These are phyloP conservation scores for Leucocoprinus birnbaumii DNA, from an alignment of 768 basidiomycete species.

Conservation along the genomic window DNA sequence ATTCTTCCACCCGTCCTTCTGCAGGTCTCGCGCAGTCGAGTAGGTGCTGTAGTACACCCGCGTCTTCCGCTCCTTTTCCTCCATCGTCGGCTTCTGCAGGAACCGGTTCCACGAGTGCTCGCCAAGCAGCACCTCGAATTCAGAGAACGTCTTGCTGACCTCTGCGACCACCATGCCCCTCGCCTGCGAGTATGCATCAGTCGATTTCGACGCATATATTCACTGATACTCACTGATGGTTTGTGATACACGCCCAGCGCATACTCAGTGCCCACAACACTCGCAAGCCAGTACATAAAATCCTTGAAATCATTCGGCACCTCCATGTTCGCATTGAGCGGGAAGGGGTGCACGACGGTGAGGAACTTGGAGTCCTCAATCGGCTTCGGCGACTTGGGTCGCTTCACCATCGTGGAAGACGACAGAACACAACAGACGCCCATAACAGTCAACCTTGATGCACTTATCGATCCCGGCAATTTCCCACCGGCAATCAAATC, in stretches of 20 bases:
- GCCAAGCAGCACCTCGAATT: slow-evolving; percentile 39
- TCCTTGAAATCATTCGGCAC: slow-evolving; percentile 32
- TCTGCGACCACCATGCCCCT: slow-evolving; percentile 49
- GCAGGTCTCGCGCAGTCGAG: slow-evolving; percentile 35
- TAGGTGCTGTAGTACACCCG: slow-evolving; percentile 44
- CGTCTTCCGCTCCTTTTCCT: slow-evolving; percentile 34
- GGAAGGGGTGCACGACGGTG: slow-evolving; percentile 47
- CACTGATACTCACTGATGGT: slow-evolving; percentile 34
- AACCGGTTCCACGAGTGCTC: slow-evolving; percentile 50
- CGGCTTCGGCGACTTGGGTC: slow-evolving; percentile 34
- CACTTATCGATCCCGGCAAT: too few species aligned
- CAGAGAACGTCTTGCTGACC: slow-evolving; percentile 33
- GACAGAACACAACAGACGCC: too few species aligned
- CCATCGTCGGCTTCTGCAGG: slow-evolving; percentile 32
- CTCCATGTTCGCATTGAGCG: slow-evolving; percentile 45
- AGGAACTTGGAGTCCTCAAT: slow-evolving; percentile 45
- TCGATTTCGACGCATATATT: background rate
- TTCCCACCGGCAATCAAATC: too few species aligned
- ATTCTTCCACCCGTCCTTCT: slow-evolving; percentile 55
- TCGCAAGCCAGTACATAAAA: slow-evolving; percentile 47
- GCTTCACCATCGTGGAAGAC: slow-evolving; percentile 33
- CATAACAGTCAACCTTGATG: too few species aligned
- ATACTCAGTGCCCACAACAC: slow-evolving; percentile 33
- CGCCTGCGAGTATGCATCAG: slow-evolving; percentile 22
- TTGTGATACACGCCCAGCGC: slow-evolving; percentile 45